Percentiles rank a stretch among this genome's conserved stretches.
Evolutionary conservation across 257 asterid species (phyloP).

Genomic region (Solanum chiquidenum): DNA sequence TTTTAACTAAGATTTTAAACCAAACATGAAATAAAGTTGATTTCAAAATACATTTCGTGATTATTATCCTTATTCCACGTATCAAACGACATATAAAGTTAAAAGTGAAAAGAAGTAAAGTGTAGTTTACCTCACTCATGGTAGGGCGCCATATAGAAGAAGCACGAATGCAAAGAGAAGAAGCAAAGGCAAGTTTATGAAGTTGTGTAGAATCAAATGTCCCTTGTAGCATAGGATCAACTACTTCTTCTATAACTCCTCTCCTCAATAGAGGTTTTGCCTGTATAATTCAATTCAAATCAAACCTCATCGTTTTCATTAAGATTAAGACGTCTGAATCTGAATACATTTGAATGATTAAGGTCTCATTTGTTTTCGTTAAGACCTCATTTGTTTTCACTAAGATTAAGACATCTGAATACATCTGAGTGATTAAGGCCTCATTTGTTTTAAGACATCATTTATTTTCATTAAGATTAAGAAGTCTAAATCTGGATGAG

Average conservation of each 20-base stretch:
- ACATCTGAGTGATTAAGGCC: too few relatives aligned
- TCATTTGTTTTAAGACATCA: too few relatives aligned
- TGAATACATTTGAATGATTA: too few relatives aligned
- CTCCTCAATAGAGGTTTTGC: slow-evolving; percentile 70
- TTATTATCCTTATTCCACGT: background rate
- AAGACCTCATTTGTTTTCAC: background rate
- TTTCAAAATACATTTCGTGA: background rate
- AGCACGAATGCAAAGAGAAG: slow-evolving; percentile 84
- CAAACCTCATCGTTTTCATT: background rate
- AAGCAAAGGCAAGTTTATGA: slow-evolving; percentile 58
- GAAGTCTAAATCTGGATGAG: too few relatives aligned
- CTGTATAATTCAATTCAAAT: slow-evolving; percentile 19
- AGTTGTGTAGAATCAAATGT: slow-evolving; percentile 45
- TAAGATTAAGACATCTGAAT: too few relatives aligned
- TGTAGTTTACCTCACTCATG: slow-evolving; percentile 64
- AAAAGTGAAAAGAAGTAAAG: background rate
- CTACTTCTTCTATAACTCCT: slow-evolving; percentile 52
- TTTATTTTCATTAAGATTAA: too few relatives aligned
- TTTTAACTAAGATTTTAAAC: background rate
- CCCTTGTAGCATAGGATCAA: slow-evolving; percentile 68
- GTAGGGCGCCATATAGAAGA: slow-evolving; percentile 88
- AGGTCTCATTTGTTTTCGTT: too few relatives aligned
- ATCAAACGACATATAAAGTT: background rate
- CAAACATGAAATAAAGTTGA: background rate
- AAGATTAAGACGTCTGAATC: too few relatives aligned